These are phyloP conservation scores for Acer saccharum DNA, from an alignment of 345 rosid species.

Conservation along the genomic window DNA sequence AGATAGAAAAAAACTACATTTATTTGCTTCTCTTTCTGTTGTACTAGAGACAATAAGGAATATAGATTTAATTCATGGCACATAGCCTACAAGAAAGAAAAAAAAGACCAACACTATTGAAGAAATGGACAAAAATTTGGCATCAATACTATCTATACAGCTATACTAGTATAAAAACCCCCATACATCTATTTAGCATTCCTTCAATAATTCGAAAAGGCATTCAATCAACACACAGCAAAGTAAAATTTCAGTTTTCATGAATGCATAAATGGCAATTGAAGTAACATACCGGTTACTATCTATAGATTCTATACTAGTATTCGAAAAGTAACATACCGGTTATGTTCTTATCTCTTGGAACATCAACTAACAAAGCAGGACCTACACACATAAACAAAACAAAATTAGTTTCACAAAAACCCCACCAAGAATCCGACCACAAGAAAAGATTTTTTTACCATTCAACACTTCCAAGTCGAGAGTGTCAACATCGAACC, in stretches of 20 bases:
- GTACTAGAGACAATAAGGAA: not conserved
- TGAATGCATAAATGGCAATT: too few relatives aligned
- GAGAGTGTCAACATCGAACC: slow-evolving; percentile 86
- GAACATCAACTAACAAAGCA: slow-evolving; percentile 61
- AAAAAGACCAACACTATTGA: not conserved
- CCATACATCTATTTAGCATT: not conserved
- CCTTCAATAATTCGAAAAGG: too few relatives aligned
- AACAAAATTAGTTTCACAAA: not conserved
- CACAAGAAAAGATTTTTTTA: slow-evolving; percentile 9
- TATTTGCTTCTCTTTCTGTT: slow-evolving; percentile 1
- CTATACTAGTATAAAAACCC: not conserved
- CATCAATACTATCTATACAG: not conserved
- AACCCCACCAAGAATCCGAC: not conserved
- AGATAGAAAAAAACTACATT: not conserved
- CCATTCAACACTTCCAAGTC: slow-evolving; percentile 74
- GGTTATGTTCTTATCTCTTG: slow-evolving; percentile 61
- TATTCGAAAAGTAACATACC: slow-evolving; percentile 39
- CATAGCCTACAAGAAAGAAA: not conserved
- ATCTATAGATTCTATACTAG: not conserved
- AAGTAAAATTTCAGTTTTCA: too few relatives aligned
- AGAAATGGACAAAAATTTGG: not conserved
- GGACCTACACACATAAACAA: slow-evolving; percentile 36
- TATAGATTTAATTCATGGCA: not conserved
- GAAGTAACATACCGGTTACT: too few relatives aligned
- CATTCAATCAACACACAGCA: too few relatives aligned